These are phyloP conservation scores for Phytophthora boehmeriae DNA, from an alignment of 352 stramenopile genomes.

Conservation along the genomic window DNA sequence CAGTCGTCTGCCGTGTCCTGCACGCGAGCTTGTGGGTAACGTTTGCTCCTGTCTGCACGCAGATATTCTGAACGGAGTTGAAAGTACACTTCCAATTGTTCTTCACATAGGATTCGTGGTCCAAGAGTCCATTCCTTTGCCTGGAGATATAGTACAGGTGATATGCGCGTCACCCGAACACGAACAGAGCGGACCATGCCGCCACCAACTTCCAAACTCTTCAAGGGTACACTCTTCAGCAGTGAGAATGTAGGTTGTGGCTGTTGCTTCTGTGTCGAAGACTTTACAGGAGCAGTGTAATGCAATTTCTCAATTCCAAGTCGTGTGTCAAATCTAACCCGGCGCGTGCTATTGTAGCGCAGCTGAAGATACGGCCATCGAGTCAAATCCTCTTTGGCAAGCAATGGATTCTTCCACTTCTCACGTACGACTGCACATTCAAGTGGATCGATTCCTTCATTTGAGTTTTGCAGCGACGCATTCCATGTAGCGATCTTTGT, in stretches of 20 bases:
- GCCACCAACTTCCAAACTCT: constrained; percentile 61
- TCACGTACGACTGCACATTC: constrained; percentile 55
- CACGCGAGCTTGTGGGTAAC: constrained; percentile 13
- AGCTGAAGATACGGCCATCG: constrained; percentile 69
- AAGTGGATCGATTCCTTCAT: constrained; percentile 69
- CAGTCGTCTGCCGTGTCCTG: constrained; percentile 13
- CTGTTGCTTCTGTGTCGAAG: constrained; percentile 17
- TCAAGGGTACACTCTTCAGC: constrained; percentile 70
- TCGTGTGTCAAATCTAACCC: constrained; percentile 41
- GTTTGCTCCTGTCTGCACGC: constrained; percentile 19
- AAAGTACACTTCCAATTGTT: constrained; percentile 58
- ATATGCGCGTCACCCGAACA: constrained; percentile 54
- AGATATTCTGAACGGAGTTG: constrained; percentile 46
- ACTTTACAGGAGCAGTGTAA: constrained; percentile 10
- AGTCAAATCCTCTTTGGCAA: constrained; percentile 52
- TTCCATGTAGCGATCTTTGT: constrained; percentile 78
- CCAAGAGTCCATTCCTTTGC: constrained; percentile 65
- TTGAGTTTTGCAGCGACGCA: constrained; percentile 61
- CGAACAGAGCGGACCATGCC: constrained; percentile 69
- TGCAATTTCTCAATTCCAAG: constrained; percentile 56
- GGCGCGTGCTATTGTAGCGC: constrained; percentile 72
- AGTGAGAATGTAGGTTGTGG: constrained; percentile 48
- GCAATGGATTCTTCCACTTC: constrained; percentile 53
- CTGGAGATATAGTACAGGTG: constrained; percentile 68
- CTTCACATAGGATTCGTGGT: constrained; percentile 69